Percentiles rank a stretch among this genome's conserved stretches.
Conservation (phyloP, 2,329 filamentous ascomycete species). For the Xylariaceae sp. region DNA sequence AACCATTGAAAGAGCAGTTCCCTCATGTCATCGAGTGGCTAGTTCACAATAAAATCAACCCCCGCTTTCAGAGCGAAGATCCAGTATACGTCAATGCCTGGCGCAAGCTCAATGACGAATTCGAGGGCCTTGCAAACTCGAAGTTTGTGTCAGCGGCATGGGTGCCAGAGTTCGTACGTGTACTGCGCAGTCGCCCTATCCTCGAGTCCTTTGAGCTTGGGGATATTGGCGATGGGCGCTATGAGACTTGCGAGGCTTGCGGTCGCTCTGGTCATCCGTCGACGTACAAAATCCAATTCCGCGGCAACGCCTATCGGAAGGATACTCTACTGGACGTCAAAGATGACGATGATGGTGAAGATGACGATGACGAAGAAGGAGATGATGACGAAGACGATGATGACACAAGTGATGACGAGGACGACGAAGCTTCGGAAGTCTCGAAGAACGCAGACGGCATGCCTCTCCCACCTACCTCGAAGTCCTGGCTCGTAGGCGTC, state of each 20-base stretch:
- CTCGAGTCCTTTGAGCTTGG: constrained; percentile 47
- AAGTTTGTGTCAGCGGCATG: constrained; percentile 71
- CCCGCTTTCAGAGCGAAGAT: constrained; percentile 58
- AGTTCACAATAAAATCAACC: constrained; percentile 73
- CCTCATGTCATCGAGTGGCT: constrained; percentile 74
- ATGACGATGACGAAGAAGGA: constrained; percentile 32
- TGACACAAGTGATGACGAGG: constrained; percentile 31
- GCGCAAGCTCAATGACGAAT: constrained; percentile 67
- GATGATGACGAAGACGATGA: constrained; percentile 35
- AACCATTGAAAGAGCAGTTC: constrained; percentile 69
- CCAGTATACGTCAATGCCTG: constrained; percentile 66
- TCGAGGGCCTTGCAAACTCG: constrained; percentile 62
- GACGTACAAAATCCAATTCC: constrained; percentile 59
- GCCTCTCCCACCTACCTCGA: constrained; percentile 35
- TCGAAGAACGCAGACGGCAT: constrained; percentile 39
- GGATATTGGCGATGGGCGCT: constrained; percentile 31
- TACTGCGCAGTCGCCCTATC: constrained; percentile 62
- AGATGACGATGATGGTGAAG: constrained; percentile 34
- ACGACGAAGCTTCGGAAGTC: constrained; percentile 32
- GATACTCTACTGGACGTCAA: constrained; percentile 64
- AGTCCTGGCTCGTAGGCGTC: constrained; percentile 36
- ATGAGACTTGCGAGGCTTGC: constrained; percentile 63
- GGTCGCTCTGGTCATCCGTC: constrained; percentile 66
- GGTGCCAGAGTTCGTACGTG: constrained; percentile 61
- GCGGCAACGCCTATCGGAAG: constrained; percentile 62